Base-by-base conservation (phyloP, 306 rosid genomes). In the Elaeagnus macrophylla region DNA sequence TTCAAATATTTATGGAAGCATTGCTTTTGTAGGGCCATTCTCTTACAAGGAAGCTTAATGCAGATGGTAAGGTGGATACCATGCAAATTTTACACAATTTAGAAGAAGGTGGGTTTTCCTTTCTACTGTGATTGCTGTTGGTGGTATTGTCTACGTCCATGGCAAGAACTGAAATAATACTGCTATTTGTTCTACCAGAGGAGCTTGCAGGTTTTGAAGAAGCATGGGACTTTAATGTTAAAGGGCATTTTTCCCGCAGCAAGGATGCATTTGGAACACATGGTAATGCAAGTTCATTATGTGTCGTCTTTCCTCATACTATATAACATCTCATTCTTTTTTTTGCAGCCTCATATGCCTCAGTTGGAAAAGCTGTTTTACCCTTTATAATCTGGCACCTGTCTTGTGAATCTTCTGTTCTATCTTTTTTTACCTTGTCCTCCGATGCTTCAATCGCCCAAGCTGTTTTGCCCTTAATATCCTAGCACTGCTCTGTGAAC, bases 61-160 rank as follows among this genome's bases (percentile, higher is more conserved):
- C 93, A 4, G 83, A 84, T 43, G 96, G 96, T 2, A 75, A 78
- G 77, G 76, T 86, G 63, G 86, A 80, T 58, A 62, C 70, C 7
- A 42, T 61, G 58, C 97, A 86, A 63, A 84, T 85, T 37, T 60
- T 84, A 61, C 95, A 91, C 75, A 91, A 91, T 80, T 68, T 86
- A 53, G 48, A 72, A 58, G 91, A 86, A 82, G 97, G 97, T 79
- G 15, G 39, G 78, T 69, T 18, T 9, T 56, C 46, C 35, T 67
- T 10, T 44, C 37, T 35, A 20, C 2, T 41, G 13, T 49, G 15
- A 60, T 42, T 50, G 5, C 44, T 14, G 18, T 19, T 3, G 6
- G 3, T 8, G n/a, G 11, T 9, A 43, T 12, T 13, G 46, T 53
- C 57, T 47, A 39, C 50, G 36, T 16, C 12, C 38, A 9, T 16